These are phyloP conservation scores for Cutaneotrichosporon sp. DNA, from an alignment of 1,284 basidiomycete species.

Conservation along the genomic window DNA sequence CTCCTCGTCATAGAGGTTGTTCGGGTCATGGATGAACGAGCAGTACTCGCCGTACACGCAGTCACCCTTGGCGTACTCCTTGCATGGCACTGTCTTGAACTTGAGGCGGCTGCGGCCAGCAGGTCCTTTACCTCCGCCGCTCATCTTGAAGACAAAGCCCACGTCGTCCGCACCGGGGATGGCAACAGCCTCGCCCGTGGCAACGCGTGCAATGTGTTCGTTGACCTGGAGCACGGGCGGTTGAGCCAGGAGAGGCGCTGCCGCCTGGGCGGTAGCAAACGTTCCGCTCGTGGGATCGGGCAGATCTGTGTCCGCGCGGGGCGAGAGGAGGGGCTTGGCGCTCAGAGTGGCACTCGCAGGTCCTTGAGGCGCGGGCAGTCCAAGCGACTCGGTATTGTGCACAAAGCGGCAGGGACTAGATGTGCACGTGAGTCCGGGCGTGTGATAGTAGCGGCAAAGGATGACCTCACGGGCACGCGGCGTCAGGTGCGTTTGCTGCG, in stretches of 20 bases:
- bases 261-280: constrained; percentile 30
- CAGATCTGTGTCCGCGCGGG: not conserved
- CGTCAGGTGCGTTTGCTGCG: not conserved
- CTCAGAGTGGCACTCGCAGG: not conserved
- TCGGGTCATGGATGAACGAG: constrained; percentile 42
- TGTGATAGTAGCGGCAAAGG: constrained; percentile 48
- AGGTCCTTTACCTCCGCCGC: constrained; percentile 45
- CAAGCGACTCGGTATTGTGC: constrained; percentile 30
- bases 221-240: constrained; percentile 5
- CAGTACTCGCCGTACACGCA: constrained; percentile 47
- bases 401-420: constrained; percentile 49
- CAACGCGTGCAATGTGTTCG: constrained; percentile 4
- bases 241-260: constrained; percentile 7
- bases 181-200: constrained; percentile 17
- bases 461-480: constrained; percentile 30
- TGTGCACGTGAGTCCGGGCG: constrained; percentile 45
- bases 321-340: not conserved
- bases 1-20: constrained; percentile 15
- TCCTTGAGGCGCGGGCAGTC: not conserved
- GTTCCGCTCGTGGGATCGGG: constrained; percentile 36
- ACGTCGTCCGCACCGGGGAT: constrained; percentile 33
- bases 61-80: constrained; percentile 36
- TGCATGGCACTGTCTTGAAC: constrained; percentile 45
- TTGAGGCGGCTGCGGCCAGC: constrained; percentile 41
- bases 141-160: constrained; percentile 43